Percentiles rank a stretch among this genome's conserved stretches.
phyloP scores from a whole-genome alignment of 345 rosid genomes.

The Gossypium stocksii region DNA sequence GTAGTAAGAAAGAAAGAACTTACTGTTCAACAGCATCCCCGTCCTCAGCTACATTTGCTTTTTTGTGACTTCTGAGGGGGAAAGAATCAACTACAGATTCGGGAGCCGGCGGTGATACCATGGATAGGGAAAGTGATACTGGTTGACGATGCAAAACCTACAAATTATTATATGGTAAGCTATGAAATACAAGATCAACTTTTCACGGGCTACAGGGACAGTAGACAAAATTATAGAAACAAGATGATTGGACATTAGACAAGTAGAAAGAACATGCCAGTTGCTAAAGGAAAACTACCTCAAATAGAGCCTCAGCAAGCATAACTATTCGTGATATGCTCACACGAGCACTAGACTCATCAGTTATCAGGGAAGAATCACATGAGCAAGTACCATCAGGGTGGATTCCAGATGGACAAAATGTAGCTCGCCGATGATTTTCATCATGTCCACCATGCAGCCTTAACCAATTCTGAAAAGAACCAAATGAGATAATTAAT shows the following conservation, averaged over 20 bases:
- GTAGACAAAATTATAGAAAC: not conserved
- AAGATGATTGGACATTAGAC: not conserved
- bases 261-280: not conserved
- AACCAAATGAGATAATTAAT: slow-evolving; percentile 9
- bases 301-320: slow-evolving; percentile 84
- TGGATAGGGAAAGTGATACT: slow-evolving; percentile 43
- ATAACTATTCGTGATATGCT: slow-evolving; percentile 68
- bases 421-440: slow-evolving; percentile 28
- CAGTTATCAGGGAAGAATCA: slow-evolving; percentile 38
- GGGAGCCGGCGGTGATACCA: slow-evolving; percentile 52
- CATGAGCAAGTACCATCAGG: slow-evolving; percentile 61
- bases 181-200: not conserved
- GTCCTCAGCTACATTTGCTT: slow-evolving; percentile 23
- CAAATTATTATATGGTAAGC: not conserved
- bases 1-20: slow-evolving; percentile 25
- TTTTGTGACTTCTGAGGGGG: slow-evolving; percentile 56
- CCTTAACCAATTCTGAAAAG: slow-evolving; percentile 59
- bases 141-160: slow-evolving; percentile 76
- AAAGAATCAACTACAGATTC: slow-evolving; percentile 67
- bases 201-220: not conserved
- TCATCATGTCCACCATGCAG: slow-evolving; percentile 45
- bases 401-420: slow-evolving; percentile 65
- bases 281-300: slow-evolving; percentile 35
- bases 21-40: slow-evolving; percentile 50
- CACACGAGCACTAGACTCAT: slow-evolving; percentile 49